A percentile compares a stretch with the other conserved stretches of the same genome.
These are phyloP conservation scores for Bipolaris oryzae DNA, from an alignment of 2,329 filamentous ascomycete species.

Conservation along the genomic window DNA sequence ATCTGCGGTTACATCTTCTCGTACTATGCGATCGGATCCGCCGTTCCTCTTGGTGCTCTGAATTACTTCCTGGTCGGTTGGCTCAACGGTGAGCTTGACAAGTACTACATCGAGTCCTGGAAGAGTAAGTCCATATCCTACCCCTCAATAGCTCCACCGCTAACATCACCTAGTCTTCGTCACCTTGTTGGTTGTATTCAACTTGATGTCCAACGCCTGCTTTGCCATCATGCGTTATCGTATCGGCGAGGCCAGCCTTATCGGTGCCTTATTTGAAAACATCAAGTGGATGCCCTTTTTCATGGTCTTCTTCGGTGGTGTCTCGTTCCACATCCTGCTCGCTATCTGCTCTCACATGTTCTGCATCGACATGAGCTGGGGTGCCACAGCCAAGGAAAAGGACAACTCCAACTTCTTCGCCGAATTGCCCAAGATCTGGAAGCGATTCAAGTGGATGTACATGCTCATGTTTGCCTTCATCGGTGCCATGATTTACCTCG, in stretches of 20 bases:
- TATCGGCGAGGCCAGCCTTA: conserved; percentile 59
- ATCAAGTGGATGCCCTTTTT: conserved; percentile 69
- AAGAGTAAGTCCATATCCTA: conserved; percentile 51
- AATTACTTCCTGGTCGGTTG: conserved; percentile 75
- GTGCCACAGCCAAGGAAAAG: conserved; percentile 79
- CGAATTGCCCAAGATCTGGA: conserved; percentile 78
- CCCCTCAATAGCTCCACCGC: background rate
- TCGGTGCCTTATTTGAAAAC: conserved; percentile 61
- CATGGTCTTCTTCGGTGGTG: conserved; percentile 79
- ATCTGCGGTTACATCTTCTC: conserved; percentile 72
- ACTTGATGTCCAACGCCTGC: conserved; percentile 62
- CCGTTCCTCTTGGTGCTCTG: conserved; percentile 66
- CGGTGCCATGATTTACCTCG: conserved; percentile 69
- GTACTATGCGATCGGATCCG: conserved; percentile 71
- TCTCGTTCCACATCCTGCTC: conserved; percentile 79
- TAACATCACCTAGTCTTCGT: conserved; percentile 61
- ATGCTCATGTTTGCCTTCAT: conserved; percentile 67
- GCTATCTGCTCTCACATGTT: conserved; percentile 83
- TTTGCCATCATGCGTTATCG: conserved; percentile 68
- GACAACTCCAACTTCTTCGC: conserved; percentile 85
- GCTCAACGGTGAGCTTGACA: conserved; percentile 75
- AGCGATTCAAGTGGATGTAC: conserved; percentile 71
- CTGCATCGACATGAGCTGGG: conserved; percentile 84
- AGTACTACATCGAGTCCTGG: conserved; percentile 77
- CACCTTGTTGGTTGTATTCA: conserved; percentile 68